Conservation (phyloP, 2,329 filamentous ascomycete genomes). For the Aspergillus chevalieri region DNA sequence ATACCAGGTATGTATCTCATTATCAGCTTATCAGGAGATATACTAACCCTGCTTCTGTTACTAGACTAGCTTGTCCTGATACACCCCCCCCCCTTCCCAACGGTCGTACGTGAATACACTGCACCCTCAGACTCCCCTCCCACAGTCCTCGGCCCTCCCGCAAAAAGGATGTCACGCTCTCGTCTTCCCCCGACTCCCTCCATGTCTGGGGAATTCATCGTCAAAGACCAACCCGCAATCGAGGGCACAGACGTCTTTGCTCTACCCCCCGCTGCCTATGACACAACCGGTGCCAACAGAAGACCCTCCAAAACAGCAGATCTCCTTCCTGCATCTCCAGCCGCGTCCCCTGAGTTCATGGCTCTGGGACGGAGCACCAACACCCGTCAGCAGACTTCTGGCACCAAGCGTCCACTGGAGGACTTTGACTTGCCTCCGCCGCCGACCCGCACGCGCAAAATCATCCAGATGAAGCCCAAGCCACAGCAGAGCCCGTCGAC, state of each 20-base stretch:
- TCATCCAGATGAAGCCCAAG: constrained; percentile 92
- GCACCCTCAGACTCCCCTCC: not conserved
- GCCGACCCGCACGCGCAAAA: constrained; percentile 85
- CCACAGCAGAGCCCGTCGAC: constrained; percentile 41
- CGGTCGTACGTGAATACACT: not conserved
- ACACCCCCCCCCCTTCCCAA: no score
- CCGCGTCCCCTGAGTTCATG: constrained; percentile 26
- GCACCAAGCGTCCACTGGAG: constrained; percentile 36
- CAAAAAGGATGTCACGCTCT: constrained; percentile 26
- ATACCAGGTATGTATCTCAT: no score
- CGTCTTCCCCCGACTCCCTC: constrained; percentile 32
- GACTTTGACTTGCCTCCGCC: constrained; percentile 80
- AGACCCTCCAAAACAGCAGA: constrained; percentile 12
- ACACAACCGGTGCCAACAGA: constrained; percentile 19
- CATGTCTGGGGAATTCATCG: constrained; percentile 33
- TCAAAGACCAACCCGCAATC: constrained; percentile 28
- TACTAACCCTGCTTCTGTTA: no score
- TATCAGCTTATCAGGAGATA: no score
- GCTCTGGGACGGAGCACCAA: constrained; percentile 14
- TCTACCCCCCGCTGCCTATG: constrained; percentile 33
- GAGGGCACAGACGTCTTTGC: constrained; percentile 29
- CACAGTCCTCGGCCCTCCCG: not conserved
- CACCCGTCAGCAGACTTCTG: constrained; percentile 22
- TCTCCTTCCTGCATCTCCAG: constrained; percentile 16
- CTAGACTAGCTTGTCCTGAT: no score